These are phyloP conservation scores for Psidium guajava DNA, from an alignment of 345 rosid genomes.

Conservation along the genomic window DNA sequence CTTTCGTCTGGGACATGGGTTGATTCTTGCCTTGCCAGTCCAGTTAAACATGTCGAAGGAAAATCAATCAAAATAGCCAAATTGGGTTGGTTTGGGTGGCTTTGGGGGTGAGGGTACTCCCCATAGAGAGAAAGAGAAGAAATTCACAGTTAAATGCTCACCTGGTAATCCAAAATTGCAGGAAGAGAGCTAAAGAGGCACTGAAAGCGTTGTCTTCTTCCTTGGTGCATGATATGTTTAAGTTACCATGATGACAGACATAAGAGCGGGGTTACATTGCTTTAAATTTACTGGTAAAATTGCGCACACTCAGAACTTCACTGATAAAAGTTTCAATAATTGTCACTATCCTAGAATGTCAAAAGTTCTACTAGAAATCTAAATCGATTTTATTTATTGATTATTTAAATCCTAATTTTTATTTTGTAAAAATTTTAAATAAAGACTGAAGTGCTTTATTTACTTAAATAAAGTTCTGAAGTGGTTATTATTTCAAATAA, in stretches of 20 bases:
- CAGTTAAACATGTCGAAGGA: background rate
- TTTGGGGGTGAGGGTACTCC: too few species aligned
- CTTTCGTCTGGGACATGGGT: slow-evolving; percentile 9
- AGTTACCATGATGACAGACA: background rate
- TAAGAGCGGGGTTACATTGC: background rate
- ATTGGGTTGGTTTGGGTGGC: too few species aligned
- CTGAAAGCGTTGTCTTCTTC: background rate
- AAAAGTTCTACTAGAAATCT: too few species aligned
- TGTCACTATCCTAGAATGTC: background rate
- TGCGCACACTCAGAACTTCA: background rate
- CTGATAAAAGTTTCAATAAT: background rate
- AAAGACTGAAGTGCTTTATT: too few species aligned
- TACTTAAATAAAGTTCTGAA: too few species aligned
- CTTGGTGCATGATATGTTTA: background rate
- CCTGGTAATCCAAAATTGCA: background rate
- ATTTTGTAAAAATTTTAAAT: too few species aligned
- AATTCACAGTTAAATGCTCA: background rate
- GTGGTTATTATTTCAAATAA: too few species aligned
- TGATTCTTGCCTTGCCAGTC: slow-evolving; percentile 11
- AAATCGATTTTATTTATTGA: too few species aligned
- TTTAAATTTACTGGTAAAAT: background rate
- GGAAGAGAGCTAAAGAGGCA: background rate
- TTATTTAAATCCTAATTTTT: too few species aligned
- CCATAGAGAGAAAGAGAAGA: background rate
- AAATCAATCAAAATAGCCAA: background rate